phyloP scores from a whole-genome alignment of 768 basidiomycete species.

The Xerocomus potaroensis region DNA sequence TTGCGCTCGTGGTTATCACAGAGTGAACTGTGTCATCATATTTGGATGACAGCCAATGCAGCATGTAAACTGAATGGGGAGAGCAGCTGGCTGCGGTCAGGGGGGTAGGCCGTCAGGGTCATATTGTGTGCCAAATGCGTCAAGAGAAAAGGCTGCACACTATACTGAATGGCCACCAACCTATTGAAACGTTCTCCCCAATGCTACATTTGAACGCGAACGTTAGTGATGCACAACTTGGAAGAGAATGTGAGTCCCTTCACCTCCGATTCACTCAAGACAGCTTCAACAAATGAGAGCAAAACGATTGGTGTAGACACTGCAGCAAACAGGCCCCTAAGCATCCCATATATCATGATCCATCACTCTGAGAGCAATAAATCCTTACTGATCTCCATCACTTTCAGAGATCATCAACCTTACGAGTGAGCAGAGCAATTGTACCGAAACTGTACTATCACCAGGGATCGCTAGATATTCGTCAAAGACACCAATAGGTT shows the following conservation, averaged over 20 bases:
- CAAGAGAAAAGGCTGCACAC: slow-evolving; percentile 50
- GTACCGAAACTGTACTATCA: slow-evolving; percentile 6
- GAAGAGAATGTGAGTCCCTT: not conserved
- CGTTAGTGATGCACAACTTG: not conserved
- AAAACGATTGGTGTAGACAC: slow-evolving; percentile 5
- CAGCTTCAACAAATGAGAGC: slow-evolving; percentile 12
- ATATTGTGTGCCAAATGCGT: slow-evolving; percentile 35
- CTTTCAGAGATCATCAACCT: not conserved
- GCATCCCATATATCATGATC: not conserved
- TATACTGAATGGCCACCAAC: slow-evolving; percentile 8
- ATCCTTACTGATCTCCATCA: slow-evolving; percentile 1
- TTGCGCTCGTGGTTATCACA: slow-evolving; percentile 36
- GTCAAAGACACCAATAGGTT: too few species aligned
- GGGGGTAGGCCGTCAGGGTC: slow-evolving; percentile 43
- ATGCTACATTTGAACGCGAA: slow-evolving; percentile 1
- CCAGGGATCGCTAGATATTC: slow-evolving; percentile 22
- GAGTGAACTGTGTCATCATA: slow-evolving; percentile 24
- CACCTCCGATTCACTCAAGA: slow-evolving; percentile 16
- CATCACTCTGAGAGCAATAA: not conserved
- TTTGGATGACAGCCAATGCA: not conserved
- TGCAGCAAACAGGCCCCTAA: slow-evolving; percentile 7
- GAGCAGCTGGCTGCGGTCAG: slow-evolving; percentile 31
- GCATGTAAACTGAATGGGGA: slow-evolving; percentile 46
- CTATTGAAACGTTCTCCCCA: slow-evolving; percentile 4
- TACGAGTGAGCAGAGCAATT: slow-evolving; percentile 16